A percentile compares a stretch with the other conserved stretches of the same genome.
Evolutionary conservation across 768 basidiomycete genomes (phyloP).

Genomic region (Mycena capillaripes): DNA sequence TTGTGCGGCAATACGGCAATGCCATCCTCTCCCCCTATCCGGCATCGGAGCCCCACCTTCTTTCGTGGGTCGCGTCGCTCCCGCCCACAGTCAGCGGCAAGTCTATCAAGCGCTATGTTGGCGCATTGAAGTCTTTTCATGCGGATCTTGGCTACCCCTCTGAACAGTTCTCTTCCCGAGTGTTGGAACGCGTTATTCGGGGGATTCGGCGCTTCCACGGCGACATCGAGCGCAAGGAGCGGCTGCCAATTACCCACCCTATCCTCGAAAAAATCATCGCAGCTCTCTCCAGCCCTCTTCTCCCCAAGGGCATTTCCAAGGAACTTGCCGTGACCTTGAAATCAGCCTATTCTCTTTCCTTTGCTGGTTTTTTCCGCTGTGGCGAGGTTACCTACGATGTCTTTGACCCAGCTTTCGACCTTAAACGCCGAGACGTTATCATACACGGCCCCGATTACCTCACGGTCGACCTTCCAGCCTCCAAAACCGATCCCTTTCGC

Average conservation of each 20-base stretch:
- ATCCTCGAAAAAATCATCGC: conserved; percentile 5
- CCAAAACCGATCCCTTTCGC: conserved; percentile 7
- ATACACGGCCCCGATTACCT: neutral
- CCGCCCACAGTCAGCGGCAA: conserved; percentile 7
- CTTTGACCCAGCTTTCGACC: neutral
- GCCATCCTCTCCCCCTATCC: neutral
- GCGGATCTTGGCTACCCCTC: conserved; percentile 1
- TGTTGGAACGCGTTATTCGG: conserved; percentile 1
- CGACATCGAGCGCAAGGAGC: neutral
- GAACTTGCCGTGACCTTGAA: neutral
- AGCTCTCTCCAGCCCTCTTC: neutral
- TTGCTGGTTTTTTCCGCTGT: conserved; percentile 8
- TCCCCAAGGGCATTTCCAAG: conserved; percentile 2
- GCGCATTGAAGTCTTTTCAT: conserved; percentile 8
- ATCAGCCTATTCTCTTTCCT: neutral
- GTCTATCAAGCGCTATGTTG: conserved; percentile 9
- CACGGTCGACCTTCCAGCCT: neutral
- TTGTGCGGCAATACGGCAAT: neutral
- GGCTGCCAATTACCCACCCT: neutral
- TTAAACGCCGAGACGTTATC: conserved; percentile 8
- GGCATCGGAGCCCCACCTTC: conserved; percentile 10
- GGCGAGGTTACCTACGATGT: conserved; percentile 6
- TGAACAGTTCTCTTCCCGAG: neutral
- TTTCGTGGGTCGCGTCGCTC: conserved; percentile 15
- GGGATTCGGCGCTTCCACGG: neutral